Conservation (phyloP, 176 grass and related monocot genomes). For the Rhipidocladum racemiflorum region DNA sequence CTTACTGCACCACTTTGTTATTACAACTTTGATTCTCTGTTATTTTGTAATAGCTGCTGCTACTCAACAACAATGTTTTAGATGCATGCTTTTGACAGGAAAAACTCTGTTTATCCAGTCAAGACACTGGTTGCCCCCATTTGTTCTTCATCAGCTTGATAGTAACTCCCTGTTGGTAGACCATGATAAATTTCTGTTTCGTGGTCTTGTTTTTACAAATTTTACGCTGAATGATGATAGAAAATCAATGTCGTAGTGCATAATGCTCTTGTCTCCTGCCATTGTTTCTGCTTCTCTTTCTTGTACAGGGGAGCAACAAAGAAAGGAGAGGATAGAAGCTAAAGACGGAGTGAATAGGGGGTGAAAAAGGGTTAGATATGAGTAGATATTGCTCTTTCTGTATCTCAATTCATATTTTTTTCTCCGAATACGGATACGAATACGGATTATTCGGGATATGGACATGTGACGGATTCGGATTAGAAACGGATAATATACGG, state of each 20-base stretch:
- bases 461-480: too few relatives aligned
- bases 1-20: not conserved
- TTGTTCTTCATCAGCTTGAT: not conserved
- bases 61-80: slow-evolving; percentile 7
- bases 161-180: not conserved
- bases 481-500: too few relatives aligned
- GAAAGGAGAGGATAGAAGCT: not conserved
- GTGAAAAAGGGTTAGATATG: too few relatives aligned
- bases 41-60: not conserved
- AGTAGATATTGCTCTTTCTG: too few relatives aligned
- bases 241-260: not conserved
- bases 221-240: not conserved
- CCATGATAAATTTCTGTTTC: not conserved
- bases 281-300: not conserved
- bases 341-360: not conserved
- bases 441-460: too few relatives aligned
- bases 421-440: too few relatives aligned
- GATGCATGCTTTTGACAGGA: not conserved
- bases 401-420: too few relatives aligned
- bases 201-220: not conserved
- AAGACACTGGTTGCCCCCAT: not conserved
- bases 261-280: slow-evolving; percentile 1
- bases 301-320: slow-evolving; percentile 5
- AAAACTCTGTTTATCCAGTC: not conserved
- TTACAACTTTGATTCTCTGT: not conserved